phyloP scores from a whole-genome alignment of 1,284 basidiomycete species.

The Ustilago curta region DNA sequence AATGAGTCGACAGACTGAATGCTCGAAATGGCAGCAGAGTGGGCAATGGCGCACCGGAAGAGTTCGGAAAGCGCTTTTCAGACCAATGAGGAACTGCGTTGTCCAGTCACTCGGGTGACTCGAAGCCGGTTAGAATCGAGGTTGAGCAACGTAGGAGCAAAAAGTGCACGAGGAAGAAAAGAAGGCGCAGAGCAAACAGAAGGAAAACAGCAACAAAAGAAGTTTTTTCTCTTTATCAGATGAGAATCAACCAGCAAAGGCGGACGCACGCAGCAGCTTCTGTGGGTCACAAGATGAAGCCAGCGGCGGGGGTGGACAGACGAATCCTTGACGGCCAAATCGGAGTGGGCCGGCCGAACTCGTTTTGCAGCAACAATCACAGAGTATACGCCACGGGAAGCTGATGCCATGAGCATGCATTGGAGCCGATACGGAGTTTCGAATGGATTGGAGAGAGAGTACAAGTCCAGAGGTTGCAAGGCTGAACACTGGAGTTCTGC shows the following conservation, averaged over 20 bases:
- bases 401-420: not conserved
- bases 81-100: conserved; percentile 16
- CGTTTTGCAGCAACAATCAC: not conserved
- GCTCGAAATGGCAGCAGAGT: conserved; percentile 2
- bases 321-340: not conserved
- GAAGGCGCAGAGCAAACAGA: not conserved
- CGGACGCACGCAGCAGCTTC: not conserved
- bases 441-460: not conserved
- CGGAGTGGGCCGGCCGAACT: conserved; percentile 11
- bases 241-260: not conserved
- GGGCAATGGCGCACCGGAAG: conserved; percentile 13
- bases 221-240: not conserved
- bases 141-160: not conserved
- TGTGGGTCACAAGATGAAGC: too few relatives aligned
- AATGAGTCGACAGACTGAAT: not conserved
- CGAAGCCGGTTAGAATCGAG: not conserved
- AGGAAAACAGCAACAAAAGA: not conserved
- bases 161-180: not conserved
- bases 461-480: not conserved
- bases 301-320: not conserved
- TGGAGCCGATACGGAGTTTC: not conserved
- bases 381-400: not conserved
- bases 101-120: not conserved
- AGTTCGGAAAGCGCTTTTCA: conserved; percentile 7
- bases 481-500: conserved; percentile 4